Base-by-base conservation (phyloP, 2,329 filamentous ascomycete species). In the Achaetomium macrosporum region DNA sequence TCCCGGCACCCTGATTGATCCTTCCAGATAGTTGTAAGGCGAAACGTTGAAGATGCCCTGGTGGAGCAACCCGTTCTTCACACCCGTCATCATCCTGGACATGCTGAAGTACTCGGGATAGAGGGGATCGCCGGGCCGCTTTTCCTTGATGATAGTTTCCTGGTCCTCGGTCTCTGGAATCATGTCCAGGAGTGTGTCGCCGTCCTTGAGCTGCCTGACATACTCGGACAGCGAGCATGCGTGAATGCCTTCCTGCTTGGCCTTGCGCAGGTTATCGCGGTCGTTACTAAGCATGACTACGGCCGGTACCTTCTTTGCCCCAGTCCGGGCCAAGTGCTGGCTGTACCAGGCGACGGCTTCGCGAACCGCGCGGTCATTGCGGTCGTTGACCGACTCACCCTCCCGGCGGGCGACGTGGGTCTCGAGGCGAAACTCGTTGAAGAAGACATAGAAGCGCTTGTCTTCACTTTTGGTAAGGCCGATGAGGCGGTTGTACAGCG, bases 381-480 rank as follows among this genome's bases (percentile, higher is more conserved):
- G 82, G 68, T 99, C 93, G 67, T 99, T 99, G 71, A 99, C 93
- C 3, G 82, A 87, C 73, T 99, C 93, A 36, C 88, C 85, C 6
- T 78, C 70, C 17, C 84, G 79, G 57, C 93, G 80, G 29, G 79
- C 73, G 44, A 96, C 82, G 65, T 96, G 88, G 0, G 93, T 99
- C 69, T 99, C 95, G 37, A 91, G 76, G 47, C 92, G 82, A 66
- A 99, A 99, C 64, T 99, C 93, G 69, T 99, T 99, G 81, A 97
- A 97, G 69, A 99, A 99, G 48, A 99, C 89, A 66, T 97, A 96
- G 68, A 96, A 97, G 50, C 92, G 84, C 76, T 99, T 99, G 60
- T 95, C 90, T 63, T 96, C 90, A 65, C 92, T 96, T 71, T 92
- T 95, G 37, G 91, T 95, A 58, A 99, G 76, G 19, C 87, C 84